Conservation (phyloP, 768 basidiomycete genomes). For the Auricularia heimuer region DNA sequence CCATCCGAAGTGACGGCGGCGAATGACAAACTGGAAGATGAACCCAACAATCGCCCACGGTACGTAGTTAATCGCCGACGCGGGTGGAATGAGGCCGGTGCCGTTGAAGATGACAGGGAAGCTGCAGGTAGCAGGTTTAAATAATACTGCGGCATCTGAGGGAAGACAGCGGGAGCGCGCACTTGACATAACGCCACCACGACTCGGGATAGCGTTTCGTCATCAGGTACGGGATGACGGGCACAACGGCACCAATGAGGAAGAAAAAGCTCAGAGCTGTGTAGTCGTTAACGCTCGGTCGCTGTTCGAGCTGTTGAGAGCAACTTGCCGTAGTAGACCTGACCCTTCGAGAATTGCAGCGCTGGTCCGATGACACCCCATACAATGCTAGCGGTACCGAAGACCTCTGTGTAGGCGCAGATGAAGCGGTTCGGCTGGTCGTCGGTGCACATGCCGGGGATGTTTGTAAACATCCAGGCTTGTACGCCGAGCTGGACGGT, state of each 20-base stretch:
- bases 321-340: conserved; percentile 38
- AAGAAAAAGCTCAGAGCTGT: conserved; percentile 56
- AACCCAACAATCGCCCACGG: conserved; percentile 58
- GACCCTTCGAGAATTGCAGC: conserved; percentile 57
- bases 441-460: conserved; percentile 46
- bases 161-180: conserved; percentile 15
- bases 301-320: neutral
- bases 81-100: conserved; percentile 52
- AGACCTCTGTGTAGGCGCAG: conserved; percentile 21
- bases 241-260: conserved; percentile 60
- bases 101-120: conserved; percentile 55
- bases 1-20: conserved; percentile 53
- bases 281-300: neutral
- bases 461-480: conserved; percentile 48
- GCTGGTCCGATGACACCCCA: conserved; percentile 75
- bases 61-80: conserved; percentile 57
- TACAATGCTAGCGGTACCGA: conserved; percentile 47
- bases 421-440: conserved; percentile 38
- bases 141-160: neutral
- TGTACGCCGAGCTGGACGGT: conserved; percentile 30
- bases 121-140: conserved; percentile 22
- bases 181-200: conserved; percentile 56
- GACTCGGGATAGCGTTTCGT: conserved; percentile 52
- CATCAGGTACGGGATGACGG: conserved; percentile 44
- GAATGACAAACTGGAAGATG: conserved; percentile 47